Conservation (phyloP, 1,284 basidiomycete species). For the Ganoderma meredithae region DNA sequence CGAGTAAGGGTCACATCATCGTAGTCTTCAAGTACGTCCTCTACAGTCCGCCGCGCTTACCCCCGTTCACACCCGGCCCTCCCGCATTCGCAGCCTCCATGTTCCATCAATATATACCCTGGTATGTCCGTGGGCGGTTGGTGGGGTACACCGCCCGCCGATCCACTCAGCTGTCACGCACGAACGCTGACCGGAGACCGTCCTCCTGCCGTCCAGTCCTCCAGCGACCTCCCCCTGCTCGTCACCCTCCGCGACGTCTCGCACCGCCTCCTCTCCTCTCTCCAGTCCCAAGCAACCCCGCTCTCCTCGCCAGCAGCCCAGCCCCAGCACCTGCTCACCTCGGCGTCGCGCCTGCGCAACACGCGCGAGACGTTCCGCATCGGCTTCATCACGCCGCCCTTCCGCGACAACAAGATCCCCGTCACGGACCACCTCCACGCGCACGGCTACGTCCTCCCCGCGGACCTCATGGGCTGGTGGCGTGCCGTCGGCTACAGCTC, state of each 20-base stretch:
- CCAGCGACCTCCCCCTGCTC: constrained; percentile 76
- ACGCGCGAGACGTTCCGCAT: constrained; percentile 54
- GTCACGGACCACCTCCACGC: constrained; percentile 80
- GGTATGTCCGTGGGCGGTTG: constrained; percentile 48
- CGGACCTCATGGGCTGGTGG: constrained; percentile 76
- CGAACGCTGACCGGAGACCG: constrained; percentile 13
- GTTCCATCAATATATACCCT: constrained; percentile 78
- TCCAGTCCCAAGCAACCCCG: constrained; percentile 50
- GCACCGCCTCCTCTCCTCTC: constrained; percentile 58
- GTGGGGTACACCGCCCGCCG: neutral
- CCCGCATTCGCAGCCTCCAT: constrained; percentile 58
- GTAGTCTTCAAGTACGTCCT: constrained; percentile 77
- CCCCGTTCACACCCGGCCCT: constrained; percentile 8
- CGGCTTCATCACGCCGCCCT: constrained; percentile 79
- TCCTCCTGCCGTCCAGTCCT: constrained; percentile 54
- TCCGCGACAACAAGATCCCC: constrained; percentile 76
- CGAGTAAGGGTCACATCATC: constrained; percentile 72
- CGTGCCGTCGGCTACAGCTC: constrained; percentile 69
- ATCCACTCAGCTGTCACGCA: constrained; percentile 1
- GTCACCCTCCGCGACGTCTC: constrained; percentile 67
- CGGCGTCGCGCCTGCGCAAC: constrained; percentile 11
- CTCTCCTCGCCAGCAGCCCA: constrained; percentile 32
- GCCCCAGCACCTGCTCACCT: constrained; percentile 19
- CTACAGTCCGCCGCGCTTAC: constrained; percentile 37
- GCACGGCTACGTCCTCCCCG: constrained; percentile 71